Evolutionary conservation across 805 yeast genomes (phyloP).

Genomic region (Saccharomycopsis malanga): DNA sequence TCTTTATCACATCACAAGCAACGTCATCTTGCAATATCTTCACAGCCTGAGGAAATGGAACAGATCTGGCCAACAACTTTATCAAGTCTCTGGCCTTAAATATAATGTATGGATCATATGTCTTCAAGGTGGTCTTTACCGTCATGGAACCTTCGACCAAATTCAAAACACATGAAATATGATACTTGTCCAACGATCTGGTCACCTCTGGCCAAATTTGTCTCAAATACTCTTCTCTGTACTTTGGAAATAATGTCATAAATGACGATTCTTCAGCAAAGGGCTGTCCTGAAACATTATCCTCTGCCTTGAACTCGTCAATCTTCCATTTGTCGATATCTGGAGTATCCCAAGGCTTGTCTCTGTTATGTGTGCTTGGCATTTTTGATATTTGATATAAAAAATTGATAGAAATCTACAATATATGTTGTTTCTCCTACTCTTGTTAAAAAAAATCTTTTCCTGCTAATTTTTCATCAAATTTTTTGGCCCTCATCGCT

Average conservation of each 20-base stretch:
- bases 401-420: too few species aligned
- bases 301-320: constrained; percentile 85
- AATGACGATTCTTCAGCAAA: constrained; percentile 95
- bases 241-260: constrained; percentile 92
- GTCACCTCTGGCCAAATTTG: constrained; percentile 94
- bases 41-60: constrained; percentile 93
- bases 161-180: constrained; percentile 78
- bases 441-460: too few species aligned
- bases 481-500: too few species aligned
- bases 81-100: constrained; percentile 92
- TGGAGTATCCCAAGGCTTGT: constrained; percentile 97
- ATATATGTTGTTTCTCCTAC: too few species aligned
- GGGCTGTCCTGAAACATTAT: constrained; percentile 77
- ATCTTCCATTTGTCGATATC: constrained; percentile 90
- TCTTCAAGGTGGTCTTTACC: constrained; percentile 90
- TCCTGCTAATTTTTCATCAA: too few species aligned
- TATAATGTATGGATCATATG: constrained; percentile 90
- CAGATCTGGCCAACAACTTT: constrained; percentile 89
- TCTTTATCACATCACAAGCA: constrained; percentile 94
- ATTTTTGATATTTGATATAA: too few species aligned
- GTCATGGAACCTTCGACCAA: constrained; percentile 97
- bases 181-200: constrained; percentile 60
- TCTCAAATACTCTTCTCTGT: constrained; percentile 84
- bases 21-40: constrained; percentile 85
- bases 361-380: constrained; percentile 91